Conservation (phyloP, 106 monocot genomes). For the Dendrobium huoshanense region DNA sequence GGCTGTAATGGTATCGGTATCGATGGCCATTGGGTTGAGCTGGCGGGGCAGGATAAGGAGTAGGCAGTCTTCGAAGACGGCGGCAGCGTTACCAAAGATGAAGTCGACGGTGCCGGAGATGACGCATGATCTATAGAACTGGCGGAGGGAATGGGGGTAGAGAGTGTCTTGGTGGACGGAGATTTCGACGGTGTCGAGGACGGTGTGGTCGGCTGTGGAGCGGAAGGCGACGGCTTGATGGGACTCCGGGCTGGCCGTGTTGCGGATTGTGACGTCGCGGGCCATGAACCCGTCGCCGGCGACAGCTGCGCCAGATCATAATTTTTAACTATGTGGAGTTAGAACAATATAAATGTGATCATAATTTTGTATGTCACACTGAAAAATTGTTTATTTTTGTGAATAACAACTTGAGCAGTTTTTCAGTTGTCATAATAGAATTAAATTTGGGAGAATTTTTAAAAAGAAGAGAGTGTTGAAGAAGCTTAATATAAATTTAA, state of each 20-base stretch:
- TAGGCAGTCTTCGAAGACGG: constrained; percentile 39
- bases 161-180: constrained; percentile 74
- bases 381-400: too few species aligned
- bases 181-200: constrained; percentile 59
- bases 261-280: constrained; percentile 53
- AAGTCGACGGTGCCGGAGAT: constrained; percentile 76
- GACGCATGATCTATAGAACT: constrained; percentile 50
- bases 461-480: too few species aligned
- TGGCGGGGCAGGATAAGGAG: constrained; percentile 32
- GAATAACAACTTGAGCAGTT: neutral
- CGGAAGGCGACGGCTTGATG: constrained; percentile 80
- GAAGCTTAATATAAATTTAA: too few species aligned
- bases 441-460: too few species aligned
- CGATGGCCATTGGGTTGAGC: constrained; percentile 32
- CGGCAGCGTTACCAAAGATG: constrained; percentile 75
- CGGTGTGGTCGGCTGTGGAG: constrained; percentile 47
- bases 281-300: constrained; percentile 69
- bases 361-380: neutral
- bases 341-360: neutral
- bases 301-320: constrained; percentile 23
- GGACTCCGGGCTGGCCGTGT: constrained; percentile 66
- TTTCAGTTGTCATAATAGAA: too few species aligned
- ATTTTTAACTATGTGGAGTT: neutral
- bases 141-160: too few species aligned
- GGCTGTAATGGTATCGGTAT: constrained; percentile 27